Evolutionary conservation across 495 filamentous ascomycete species (phyloP).

Genomic region (Hyaloscypha finlandica): DNA sequence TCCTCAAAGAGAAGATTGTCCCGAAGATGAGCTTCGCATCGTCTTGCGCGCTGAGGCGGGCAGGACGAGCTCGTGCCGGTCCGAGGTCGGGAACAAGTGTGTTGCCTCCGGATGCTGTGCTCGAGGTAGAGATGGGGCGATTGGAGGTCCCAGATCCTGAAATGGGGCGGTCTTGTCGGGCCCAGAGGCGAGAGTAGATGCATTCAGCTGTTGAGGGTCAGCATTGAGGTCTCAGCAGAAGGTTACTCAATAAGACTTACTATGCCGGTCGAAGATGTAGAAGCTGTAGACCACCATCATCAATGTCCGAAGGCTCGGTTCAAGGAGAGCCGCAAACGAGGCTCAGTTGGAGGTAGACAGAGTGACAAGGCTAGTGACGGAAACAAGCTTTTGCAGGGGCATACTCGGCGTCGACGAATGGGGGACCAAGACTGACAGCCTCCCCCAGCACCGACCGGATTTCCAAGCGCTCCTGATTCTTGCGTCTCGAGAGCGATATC

Average conservation of each 20-base stretch:
- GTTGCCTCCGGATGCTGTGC: constrained; percentile 21
- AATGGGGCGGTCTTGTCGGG: constrained; percentile 29
- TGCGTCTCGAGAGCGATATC: neutral
- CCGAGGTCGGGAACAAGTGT: constrained; percentile 24
- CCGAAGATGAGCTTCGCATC: constrained; percentile 98
- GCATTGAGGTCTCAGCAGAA: constrained; percentile 4
- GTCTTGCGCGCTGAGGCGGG: constrained; percentile 67
- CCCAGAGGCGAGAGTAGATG: constrained; percentile 89
- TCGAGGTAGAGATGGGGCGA: constrained; percentile 28
- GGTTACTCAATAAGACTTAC: constrained; percentile 49
- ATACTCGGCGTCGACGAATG: neutral
- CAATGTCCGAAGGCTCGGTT: neutral
- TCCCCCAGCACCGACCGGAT: neutral
- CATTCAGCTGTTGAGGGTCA: constrained; percentile 72
- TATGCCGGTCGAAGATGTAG: constrained; percentile 98
- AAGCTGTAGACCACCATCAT: constrained; percentile 94
- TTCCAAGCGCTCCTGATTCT: neutral
- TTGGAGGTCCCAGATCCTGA: constrained; percentile 14
- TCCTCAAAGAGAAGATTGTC: constrained; percentile 90
- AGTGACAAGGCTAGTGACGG: neutral
- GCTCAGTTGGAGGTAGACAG: neutral
- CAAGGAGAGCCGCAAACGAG: neutral
- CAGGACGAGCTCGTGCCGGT: constrained; percentile 32
- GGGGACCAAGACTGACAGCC: neutral
- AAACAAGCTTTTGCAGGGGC: constrained; percentile 8